Evolutionary conservation across 2,329 filamentous ascomycete species (phyloP), one percentile per base, ranked within the genome.

Genomic region (Nigrograna mackinnonii): DNA sequence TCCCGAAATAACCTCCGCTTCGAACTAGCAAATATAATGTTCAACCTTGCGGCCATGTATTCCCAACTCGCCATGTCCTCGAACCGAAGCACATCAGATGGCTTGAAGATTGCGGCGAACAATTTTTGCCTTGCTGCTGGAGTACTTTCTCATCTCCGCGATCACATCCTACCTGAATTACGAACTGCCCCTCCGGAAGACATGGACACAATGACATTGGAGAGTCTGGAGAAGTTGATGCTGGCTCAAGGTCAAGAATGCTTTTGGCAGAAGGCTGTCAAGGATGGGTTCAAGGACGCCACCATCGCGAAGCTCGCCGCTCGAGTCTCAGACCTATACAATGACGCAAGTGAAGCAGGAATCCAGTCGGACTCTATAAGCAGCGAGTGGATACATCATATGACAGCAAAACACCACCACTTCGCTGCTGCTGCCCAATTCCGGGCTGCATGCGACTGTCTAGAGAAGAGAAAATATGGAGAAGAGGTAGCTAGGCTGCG

Each of bases 191-290:
- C 91, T 0, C 91, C 94, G 1, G 94, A 97, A 64, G 94, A 99
- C 64, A 95, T 99, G 91, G 94, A 99, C 58, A 79, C 83, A 37
- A 81, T 88, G 60, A 96, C 91, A 0, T 76, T 99, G 35, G 87
- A 92, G 57, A 89, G 89, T 39, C 72, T 97, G 34, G 82, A 88
- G 55, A 83, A 92, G 65, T 78, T 99, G 21, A 83, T 95, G 66
- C 79, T 99, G 7, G 92, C 91, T 1, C 91, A 99, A 66, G 91
- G 87, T 20, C 94, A 99, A 64, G 94, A 99, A 71, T 97, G 91
- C 65, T 97, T 94, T 69, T 99, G 94, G 94, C 87, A 94, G 56
- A 97, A 96, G 66, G 92, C 94, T 1, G 91, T 95, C 44, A 91
- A 95, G 74, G 92, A 96, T 64, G 85, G 86, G 18, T 84, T 96